Conservation (phyloP, 2,329 filamentous ascomycete species). For the Penicillium sp. region DNA sequence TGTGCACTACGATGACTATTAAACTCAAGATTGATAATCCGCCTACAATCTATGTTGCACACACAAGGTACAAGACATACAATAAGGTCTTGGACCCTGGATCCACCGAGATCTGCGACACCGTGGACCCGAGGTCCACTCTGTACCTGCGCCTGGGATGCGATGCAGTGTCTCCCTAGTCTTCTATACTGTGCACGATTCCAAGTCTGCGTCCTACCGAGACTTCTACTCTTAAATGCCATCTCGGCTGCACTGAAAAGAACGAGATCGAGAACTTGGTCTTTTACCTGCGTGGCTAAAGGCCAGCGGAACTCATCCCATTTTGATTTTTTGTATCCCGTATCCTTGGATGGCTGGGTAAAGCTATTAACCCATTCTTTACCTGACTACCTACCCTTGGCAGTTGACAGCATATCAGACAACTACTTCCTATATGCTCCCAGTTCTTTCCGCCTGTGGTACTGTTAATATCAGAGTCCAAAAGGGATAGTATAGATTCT, state of each 20-base stretch:
- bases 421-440: not conserved
- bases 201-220: not conserved
- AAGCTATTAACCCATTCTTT: not conserved
- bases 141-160: not conserved
- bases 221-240: not conserved
- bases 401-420: not conserved
- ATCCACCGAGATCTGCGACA: conserved; percentile 1
- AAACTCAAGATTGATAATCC: not conserved
- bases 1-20: not conserved
- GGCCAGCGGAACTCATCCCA: not conserved
- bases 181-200: not conserved
- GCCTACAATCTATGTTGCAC: not conserved
- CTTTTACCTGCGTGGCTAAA: not conserved
- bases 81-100: not conserved
- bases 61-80: not conserved
- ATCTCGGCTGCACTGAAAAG: not conserved
- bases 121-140: not conserved
- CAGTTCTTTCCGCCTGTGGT: not conserved
- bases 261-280: not conserved
- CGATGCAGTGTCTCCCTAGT: not conserved
- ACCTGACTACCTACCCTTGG: not conserved
- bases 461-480: not conserved
- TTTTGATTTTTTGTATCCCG: not conserved
- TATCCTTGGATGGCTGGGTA: not conserved
- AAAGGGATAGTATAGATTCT: not conserved